Base-by-base conservation (phyloP, 768 basidiomycete species). In the Galerina marginata region DNA sequence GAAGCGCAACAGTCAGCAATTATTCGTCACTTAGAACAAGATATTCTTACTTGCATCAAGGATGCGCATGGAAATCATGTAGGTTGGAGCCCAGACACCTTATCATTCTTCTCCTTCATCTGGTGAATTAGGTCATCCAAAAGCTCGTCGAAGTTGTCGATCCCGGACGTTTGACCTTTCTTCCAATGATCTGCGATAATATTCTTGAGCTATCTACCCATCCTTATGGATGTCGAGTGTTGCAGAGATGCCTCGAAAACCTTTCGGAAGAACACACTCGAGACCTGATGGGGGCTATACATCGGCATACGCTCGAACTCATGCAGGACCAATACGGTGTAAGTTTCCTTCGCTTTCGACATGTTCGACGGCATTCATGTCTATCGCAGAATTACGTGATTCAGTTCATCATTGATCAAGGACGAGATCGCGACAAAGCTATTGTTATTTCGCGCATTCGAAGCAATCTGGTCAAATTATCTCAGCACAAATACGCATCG, bases 51-150 rank as follows among this genome's bases (percentile, higher is more conserved):
- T 67, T 95, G 93, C 67, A 92, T 96, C 61, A 91, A 91, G 69
- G 93, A 96, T 68, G 85, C 90, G 16, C 95, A 98, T 67, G 95
- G 93, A 57, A 99, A 99, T 67, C 96, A 99, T 76, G 96, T 97
- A 73, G 61, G 84, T 61, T 16, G 74, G 47, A 1, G 20, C 39
- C 20, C 60, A 25, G 53, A 29, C 45, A 6, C 46, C n/a, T 9
- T 29, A 44, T 29, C 29, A 52, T 16, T 7, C 47, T 66, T 51
- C 62, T 54, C 48, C 37, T 52, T 29, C 44, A 53, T 10, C 40
- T 26, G 62, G 4, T 54, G 33, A 12, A 50, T 46, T 56, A 92
- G 90, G 92, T 93, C 44, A 85, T 95, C 53, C 93, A 98, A 79
- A 95, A 95, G 65, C 78, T 97, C 45, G 85, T 99, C 56, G 89